Conservation (phyloP, 2,329 filamentous ascomycete species). For the Epichloe sibirici region DNA sequence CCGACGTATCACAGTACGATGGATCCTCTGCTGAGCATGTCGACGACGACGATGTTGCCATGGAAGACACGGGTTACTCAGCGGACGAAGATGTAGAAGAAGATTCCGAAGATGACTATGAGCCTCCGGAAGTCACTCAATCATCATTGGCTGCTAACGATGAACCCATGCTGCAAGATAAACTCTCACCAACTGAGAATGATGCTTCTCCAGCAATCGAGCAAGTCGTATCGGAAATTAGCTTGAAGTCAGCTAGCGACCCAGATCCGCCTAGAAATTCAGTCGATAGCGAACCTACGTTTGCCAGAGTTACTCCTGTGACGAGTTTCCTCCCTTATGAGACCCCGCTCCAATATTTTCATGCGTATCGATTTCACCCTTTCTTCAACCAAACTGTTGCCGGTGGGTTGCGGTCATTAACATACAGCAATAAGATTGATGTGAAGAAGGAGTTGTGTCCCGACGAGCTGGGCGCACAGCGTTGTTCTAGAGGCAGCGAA, state of each 20-base stretch:
- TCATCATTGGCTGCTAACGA: background rate
- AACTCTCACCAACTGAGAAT: background rate
- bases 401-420: conserved; percentile 77
- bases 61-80: conserved; percentile 11
- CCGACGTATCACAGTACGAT: background rate
- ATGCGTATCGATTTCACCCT: conserved; percentile 82
- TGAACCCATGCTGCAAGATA: conserved; percentile 5
- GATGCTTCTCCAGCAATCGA: background rate
- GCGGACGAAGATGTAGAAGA: conserved; percentile 28
- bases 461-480: conserved; percentile 55
- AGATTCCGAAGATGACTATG: conserved; percentile 37
- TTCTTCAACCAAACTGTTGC: conserved; percentile 55
- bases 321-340: conserved; percentile 50
- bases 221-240: background rate
- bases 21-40: background rate
- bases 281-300: conserved; percentile 11
- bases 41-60: conserved; percentile 6
- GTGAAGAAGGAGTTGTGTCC: conserved; percentile 61
- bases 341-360: conserved; percentile 73
- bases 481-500: conserved; percentile 56
- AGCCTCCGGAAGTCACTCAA: conserved; percentile 34
- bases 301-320: conserved; percentile 5
- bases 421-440: conserved; percentile 87
- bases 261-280: background rate
- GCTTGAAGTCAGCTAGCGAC: background rate